These are phyloP conservation scores for Kurtzmaniella quercitrusa DNA, from an alignment of 1,139 yeast species.

Conservation along the genomic window DNA sequence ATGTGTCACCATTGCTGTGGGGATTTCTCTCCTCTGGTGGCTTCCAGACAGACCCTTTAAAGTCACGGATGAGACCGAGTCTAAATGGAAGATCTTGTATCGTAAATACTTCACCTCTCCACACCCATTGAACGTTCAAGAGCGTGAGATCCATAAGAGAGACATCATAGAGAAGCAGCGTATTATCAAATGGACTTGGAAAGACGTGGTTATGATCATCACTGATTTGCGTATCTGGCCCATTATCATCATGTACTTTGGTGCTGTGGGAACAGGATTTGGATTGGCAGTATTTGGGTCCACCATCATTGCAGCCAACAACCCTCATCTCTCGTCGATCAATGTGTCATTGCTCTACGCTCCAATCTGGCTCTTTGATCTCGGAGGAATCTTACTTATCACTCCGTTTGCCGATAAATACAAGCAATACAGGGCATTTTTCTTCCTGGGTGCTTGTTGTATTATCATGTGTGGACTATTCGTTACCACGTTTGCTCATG, in stretches of 20 bases:
- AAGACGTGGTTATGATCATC: slow-evolving; percentile 54
- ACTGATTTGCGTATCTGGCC: slow-evolving; percentile 76
- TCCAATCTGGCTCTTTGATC: slow-evolving; percentile 86
- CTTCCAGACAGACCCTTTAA: slow-evolving; percentile 65
- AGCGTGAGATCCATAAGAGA: slow-evolving; percentile 53
- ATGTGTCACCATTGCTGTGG: slow-evolving; percentile 61
- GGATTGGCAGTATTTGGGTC: slow-evolving; percentile 86
- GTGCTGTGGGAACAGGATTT: slow-evolving; percentile 85
- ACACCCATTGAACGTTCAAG: slow-evolving; percentile 52
- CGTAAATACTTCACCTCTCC: slow-evolving; percentile 29
- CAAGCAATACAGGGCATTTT: slow-evolving; percentile 52
- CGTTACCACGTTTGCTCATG: slow-evolving; percentile 71
- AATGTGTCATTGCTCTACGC: slow-evolving; percentile 74
- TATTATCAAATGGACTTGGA: slow-evolving; percentile 53
- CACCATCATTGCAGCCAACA: slow-evolving; percentile 65
- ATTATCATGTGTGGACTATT: slow-evolving; percentile 72
- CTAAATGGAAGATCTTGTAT: slow-evolving; percentile 16
- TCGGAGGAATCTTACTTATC: slow-evolving; percentile 68
- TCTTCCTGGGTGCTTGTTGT: slow-evolving; percentile 57
- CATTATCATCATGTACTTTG: slow-evolving; percentile 80
- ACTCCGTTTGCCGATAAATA: slow-evolving; percentile 79
- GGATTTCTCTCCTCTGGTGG: slow-evolving; percentile 73
- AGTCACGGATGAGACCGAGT: slow-evolving; percentile 12
- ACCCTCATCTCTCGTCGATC: slow-evolving; percentile 62
- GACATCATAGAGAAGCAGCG: slow-evolving; percentile 52